phyloP scores from a whole-genome alignment of 1,284 basidiomycete species.

The Boletus sp. region DNA sequence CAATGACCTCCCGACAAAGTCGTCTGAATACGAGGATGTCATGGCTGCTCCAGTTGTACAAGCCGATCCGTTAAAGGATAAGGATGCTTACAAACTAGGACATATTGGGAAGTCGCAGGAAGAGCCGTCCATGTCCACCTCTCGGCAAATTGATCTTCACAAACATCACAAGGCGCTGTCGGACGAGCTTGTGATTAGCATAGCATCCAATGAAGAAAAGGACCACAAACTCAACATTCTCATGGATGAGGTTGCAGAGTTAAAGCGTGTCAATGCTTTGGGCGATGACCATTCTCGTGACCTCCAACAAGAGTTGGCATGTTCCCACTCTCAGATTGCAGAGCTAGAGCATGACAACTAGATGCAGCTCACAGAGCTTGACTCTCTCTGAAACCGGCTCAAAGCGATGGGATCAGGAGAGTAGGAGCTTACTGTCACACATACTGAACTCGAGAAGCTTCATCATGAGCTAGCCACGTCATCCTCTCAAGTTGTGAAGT shows the following conservation, averaged over 20 bases:
- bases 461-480: conserved; percentile 1
- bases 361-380: neutral
- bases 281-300: conserved; percentile 2
- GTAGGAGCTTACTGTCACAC: neutral
- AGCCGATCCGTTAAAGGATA: neutral
- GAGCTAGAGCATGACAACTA: neutral
- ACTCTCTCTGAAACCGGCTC: neutral
- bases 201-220: neutral
- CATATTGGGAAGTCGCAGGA: neutral
- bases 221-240: neutral
- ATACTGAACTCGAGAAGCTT: conserved; percentile 8
- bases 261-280: neutral
- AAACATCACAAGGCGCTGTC: neutral
- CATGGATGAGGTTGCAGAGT: neutral
- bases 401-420: no score
- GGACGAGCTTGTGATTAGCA: neutral
- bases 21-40: conserved; percentile 9
- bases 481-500: conserved; percentile 4
- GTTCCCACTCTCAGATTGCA: neutral
- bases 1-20: conserved; percentile 8
- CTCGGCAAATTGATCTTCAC: neutral
- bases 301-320: neutral
- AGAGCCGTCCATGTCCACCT: conserved; percentile 1
- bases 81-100: neutral
- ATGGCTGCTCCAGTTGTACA: neutral